phyloP scores from a whole-genome alignment of 495 filamentous ascomycete species.

The Tricharina praecox region DNA sequence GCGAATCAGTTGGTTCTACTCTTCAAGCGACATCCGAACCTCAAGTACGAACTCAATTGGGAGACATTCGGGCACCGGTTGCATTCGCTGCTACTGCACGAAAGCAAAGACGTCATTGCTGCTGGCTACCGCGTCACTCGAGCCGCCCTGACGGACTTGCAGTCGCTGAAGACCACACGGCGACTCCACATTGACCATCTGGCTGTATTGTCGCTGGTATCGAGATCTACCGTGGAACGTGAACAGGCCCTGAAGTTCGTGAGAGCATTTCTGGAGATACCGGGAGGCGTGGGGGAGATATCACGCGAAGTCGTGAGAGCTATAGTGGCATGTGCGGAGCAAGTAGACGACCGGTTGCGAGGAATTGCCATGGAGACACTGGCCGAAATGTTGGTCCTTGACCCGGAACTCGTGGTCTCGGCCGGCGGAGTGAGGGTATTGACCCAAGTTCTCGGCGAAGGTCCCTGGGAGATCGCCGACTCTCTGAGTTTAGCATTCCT shows the following conservation, averaged over 20 bases:
- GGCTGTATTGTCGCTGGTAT: constrained; percentile 20
- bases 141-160: constrained; percentile 83
- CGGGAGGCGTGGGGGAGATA: constrained; percentile 76
- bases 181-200: constrained; percentile 77
- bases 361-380: constrained; percentile 84
- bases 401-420: constrained; percentile 58
- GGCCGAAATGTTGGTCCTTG: constrained; percentile 74
- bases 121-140: constrained; percentile 84
- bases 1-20: constrained; percentile 83
- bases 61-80: constrained; percentile 80
- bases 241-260: constrained; percentile 97
- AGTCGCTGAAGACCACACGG: constrained; percentile 75
- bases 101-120: constrained; percentile 87
- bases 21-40: constrained; percentile 77
- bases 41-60: constrained; percentile 95
- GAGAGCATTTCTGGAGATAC: constrained; percentile 85
- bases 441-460: constrained; percentile 73
- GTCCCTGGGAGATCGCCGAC: constrained; percentile 79
- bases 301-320: constrained; percentile 72
- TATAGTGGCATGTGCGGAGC: constrained; percentile 78
- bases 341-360: constrained; percentile 56
- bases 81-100: constrained; percentile 86
- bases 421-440: constrained; percentile 68
- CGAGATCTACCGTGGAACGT: constrained; percentile 85
- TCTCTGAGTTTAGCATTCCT: constrained; percentile 69